Evolutionary conservation across 441 rosid genomes (phyloP), one percentile per base, ranked within the genome.

Genomic region (Adansonia gregorii): DNA sequence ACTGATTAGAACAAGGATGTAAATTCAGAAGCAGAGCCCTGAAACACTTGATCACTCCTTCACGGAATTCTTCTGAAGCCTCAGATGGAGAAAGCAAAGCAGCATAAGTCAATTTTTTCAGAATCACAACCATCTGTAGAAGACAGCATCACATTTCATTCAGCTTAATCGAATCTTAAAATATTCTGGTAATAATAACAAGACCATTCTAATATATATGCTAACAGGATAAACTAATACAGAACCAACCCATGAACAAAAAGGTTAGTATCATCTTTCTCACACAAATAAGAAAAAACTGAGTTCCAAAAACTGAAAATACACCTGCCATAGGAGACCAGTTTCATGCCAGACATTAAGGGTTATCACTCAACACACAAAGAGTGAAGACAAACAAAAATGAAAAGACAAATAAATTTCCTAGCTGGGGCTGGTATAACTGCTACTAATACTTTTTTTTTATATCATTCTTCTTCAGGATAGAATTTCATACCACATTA

Each of bases 51-150:
- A 92, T 82, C 17, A 94, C 91, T 82, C 97, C 98, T 85, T 88
- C 93, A 56, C 98, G 94, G 76, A 93, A 93, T 89, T 94, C 99
- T 83, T 96, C 99, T 39, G 98, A 76, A 63, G 95, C 95, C 86
- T 94, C 93, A 0, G 84, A 80, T 48, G 93, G 90, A 72, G 98
- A 87, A 79, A 93, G 89, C 79, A 88, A 15, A 76, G 98, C 98
- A 75, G 89, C 98, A 66, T 78, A 76, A 76, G 90, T 89, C 83
- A 94, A 78, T 83, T 96, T 96, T 81, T 91, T 94, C 83, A 93
- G 85, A 81, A 93, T 75, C 60, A 92, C 88, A 76, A 91, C 89
- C 96, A 96, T 88, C 99, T 94, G 85, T 68, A 75, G 31, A 81
- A 71, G 65, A 82, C 20, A 76, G 54, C 31, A 78, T 54, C 65